Evolutionary conservation across 345 rosid species (phyloP).

Genomic region (Syzygium aqueum): DNA sequence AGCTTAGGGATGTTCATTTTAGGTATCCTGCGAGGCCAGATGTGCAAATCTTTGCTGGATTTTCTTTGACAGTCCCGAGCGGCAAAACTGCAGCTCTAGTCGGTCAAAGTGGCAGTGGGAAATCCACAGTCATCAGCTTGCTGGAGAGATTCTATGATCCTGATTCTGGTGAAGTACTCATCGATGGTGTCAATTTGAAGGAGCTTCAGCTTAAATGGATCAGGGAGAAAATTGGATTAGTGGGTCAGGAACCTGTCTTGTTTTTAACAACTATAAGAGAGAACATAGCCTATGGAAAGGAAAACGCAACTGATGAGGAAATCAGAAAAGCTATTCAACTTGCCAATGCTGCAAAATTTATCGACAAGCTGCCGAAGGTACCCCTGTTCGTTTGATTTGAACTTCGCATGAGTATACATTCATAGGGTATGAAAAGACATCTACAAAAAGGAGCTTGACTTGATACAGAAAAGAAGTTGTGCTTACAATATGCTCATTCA

Average conservation of each 20-base stretch:
- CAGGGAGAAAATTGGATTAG: constrained; percentile 51
- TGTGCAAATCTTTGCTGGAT: constrained; percentile 50
- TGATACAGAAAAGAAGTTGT: background rate
- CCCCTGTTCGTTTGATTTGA: background rate
- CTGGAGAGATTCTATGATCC: constrained; percentile 72
- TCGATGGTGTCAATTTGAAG: constrained; percentile 47
- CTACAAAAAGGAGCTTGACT: background rate
- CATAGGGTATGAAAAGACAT: background rate
- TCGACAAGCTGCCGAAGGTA: constrained; percentile 58
- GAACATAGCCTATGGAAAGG: constrained; percentile 65
- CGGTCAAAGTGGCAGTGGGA: constrained; percentile 80
- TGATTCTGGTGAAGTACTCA: constrained; percentile 49
- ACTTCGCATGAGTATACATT: background rate
- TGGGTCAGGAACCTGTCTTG: constrained; percentile 59
- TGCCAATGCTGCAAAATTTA: constrained; percentile 58
- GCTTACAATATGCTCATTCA: background rate
- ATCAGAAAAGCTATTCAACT: constrained; percentile 44
- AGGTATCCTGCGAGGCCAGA: constrained; percentile 73
- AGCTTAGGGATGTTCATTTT: constrained; percentile 50
- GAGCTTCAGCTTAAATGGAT: constrained; percentile 49
- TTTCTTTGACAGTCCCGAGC: constrained; percentile 38
- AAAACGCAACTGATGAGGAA: constrained; percentile 39
- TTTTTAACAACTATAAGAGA: constrained; percentile 46
- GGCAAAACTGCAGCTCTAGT: constrained; percentile 59
- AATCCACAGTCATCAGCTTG: constrained; percentile 62